Evolutionary conservation across 495 filamentous ascomycete species (phyloP), one percentile per base, ranked within the genome.

Genomic region (Aspergillus affinis): DNA sequence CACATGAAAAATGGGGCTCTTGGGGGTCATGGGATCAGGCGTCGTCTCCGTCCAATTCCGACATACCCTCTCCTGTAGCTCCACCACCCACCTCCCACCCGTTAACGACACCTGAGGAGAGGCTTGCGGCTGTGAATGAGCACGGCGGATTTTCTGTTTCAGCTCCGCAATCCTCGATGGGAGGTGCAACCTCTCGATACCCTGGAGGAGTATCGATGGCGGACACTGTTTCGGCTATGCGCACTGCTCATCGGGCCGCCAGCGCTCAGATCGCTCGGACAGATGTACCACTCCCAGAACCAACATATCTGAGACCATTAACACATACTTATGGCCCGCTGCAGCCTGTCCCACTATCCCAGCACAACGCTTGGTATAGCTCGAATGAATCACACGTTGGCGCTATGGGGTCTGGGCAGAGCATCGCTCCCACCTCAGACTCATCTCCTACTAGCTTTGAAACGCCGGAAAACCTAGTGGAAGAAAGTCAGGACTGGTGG

Each of bases 401-500:
- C 23, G 15, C 57, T 45, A 44, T 66, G 26, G 57, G 53, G 30
- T 48, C 54, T 26, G 47, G 21, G 6, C 71, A 66, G 21, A 65
- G 65, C n/a, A 54, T 62, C 26, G 54, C 74, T 27, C 46, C 69
- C 0, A 51, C 65, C 4, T 69, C 72, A 1, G 62, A 57, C 20
- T 65, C 66, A 29, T 74, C 76, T 2, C 73, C 79, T 21, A 63
- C 78, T 6, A 67, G 67, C 23, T 75, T 84, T 21, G 78, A 79
- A 12, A 74, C 73, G 6, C 68, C 81, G 4, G 78, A 82, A 10
- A 76, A 77, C 6, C 61, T 83, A 20, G 77, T 85, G 7, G 77
- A 81, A 51, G 79, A 83, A 48, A 82, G 78, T 57, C 84, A 84
- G 52, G 78, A 85, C 41, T 87, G 84, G 84, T 86, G 83, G 84